Conservation (phyloP, 2,329 filamentous ascomycete species). For the Chaetomiaceae sp. region DNA sequence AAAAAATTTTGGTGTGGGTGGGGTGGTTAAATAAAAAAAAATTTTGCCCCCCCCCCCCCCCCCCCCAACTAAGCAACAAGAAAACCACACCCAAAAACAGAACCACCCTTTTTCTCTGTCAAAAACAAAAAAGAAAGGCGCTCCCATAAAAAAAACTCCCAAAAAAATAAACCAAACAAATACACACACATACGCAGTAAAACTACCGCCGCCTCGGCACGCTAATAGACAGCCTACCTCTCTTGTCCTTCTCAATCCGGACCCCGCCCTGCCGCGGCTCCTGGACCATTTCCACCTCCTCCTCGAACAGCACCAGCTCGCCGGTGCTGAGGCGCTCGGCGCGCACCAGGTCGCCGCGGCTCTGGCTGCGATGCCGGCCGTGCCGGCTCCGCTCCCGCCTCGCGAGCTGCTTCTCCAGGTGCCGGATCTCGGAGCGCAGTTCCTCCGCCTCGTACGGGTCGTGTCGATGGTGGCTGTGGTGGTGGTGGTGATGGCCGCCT, state of each 20-base stretch:
- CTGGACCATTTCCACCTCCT: constrained; percentile 52
- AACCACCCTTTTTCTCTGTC: too few species aligned
- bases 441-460: constrained; percentile 45
- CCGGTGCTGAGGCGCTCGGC: constrained; percentile 57
- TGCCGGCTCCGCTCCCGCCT: constrained; percentile 26
- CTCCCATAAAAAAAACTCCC: too few species aligned
- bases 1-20: too few species aligned
- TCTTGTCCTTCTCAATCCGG: constrained; percentile 81
- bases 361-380: constrained; percentile 21
- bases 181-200: too few species aligned
- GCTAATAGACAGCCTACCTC: constrained; percentile 91
- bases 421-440: constrained; percentile 67
- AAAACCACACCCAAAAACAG: too few species aligned
- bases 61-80: not conserved
- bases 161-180: too few species aligned
- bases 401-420: constrained; percentile 61
- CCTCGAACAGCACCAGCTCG: constrained; percentile 60
- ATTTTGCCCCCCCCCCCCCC: too few species aligned
- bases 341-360: constrained; percentile 49
- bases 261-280: constrained; percentile 51
- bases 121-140: too few species aligned
- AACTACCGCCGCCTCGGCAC: constrained; percentile 62
- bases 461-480: constrained; percentile 23
- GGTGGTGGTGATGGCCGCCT: not conserved
- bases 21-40: too few species aligned